Conservation (phyloP, 345 rosid species). For the Hibiscus tridactylites region DNA sequence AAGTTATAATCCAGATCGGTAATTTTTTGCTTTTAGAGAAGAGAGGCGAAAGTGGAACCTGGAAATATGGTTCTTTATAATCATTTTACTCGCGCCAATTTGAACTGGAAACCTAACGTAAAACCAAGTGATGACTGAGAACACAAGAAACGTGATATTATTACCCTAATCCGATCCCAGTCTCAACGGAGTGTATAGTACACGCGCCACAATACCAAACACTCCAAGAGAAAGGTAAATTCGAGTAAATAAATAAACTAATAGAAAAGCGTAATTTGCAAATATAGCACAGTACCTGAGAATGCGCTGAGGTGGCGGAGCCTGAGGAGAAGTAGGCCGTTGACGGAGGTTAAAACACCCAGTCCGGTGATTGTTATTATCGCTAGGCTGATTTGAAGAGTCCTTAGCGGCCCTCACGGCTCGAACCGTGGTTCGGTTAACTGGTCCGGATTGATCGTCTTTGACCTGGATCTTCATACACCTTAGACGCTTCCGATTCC, state of each 20-base stretch:
- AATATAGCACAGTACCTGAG: constrained; percentile 36
- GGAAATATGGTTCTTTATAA: neutral
- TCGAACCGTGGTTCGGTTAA: constrained; percentile 37
- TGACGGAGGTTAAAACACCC: constrained; percentile 48
- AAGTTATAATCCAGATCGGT: neutral
- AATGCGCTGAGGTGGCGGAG: constrained; percentile 39
- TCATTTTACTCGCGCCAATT: neutral
- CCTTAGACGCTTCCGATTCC: constrained; percentile 62
- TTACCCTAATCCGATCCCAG: no score
- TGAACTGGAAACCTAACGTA: neutral
- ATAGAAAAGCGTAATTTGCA: neutral
- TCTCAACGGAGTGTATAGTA: neutral
- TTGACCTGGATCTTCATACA: constrained; percentile 62
- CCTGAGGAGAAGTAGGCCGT: constrained; percentile 38
- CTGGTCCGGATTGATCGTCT: constrained; percentile 34
- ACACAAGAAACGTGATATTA: no score
- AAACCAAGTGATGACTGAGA: no score
- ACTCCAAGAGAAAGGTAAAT: neutral
- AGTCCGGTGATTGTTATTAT: constrained; percentile 14
- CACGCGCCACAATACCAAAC: neutral
- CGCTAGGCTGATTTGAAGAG: constrained; percentile 21
- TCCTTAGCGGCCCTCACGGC: constrained; percentile 38
- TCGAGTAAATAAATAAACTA: neutral
- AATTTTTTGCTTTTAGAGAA: neutral
- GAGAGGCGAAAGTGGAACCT: neutral